Evolutionary conservation across 2,329 filamentous ascomycete genomes (phyloP).

Genomic region (Aspergillus pseudonomiae): DNA sequence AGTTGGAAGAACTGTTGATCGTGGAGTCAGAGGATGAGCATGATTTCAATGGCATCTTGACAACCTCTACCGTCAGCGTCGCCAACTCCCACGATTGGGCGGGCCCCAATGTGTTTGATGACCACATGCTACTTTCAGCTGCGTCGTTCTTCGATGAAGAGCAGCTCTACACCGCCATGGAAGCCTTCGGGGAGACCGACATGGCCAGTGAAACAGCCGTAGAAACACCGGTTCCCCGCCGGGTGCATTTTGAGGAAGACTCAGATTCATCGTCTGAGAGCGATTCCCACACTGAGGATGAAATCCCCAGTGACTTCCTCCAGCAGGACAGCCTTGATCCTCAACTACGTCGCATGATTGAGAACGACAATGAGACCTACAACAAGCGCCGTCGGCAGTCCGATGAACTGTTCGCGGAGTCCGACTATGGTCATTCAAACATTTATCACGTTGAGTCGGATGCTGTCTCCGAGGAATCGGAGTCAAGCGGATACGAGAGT

Average conservation of each 20-base stretch:
- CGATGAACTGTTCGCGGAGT: constrained; percentile 43
- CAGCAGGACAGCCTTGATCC: constrained; percentile 74
- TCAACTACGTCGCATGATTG: constrained; percentile 72
- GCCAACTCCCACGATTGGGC: constrained; percentile 51
- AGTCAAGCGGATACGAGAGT: constrained; percentile 62
- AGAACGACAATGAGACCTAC: constrained; percentile 58
- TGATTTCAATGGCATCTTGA: constrained; percentile 25
- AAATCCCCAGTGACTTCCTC: constrained; percentile 79
- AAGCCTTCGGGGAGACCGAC: constrained; percentile 42
- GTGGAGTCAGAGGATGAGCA: constrained; percentile 50
- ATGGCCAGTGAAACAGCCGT: constrained; percentile 38
- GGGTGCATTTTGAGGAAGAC: constrained; percentile 71
- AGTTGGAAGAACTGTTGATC: constrained; percentile 77
- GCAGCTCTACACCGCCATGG: constrained; percentile 43
- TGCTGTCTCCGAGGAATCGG: constrained; percentile 38
- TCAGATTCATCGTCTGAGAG: constrained; percentile 67
- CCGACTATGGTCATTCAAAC: constrained; percentile 45
- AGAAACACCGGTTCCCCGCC: constrained; percentile 55
- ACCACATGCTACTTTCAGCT: constrained; percentile 44
- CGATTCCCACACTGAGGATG: constrained; percentile 52
- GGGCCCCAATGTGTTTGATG: constrained; percentile 53
- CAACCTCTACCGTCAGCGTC: constrained; percentile 23
- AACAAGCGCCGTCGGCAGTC: constrained; percentile 35
- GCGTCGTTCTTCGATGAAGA: constrained; percentile 49
- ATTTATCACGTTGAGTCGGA: constrained; percentile 51